Percentiles rank a stretch among this genome's conserved stretches.
Evolutionary conservation across 2,329 filamentous ascomycete species (phyloP).

Genomic region (Neodidymelliopsis sp.): DNA sequence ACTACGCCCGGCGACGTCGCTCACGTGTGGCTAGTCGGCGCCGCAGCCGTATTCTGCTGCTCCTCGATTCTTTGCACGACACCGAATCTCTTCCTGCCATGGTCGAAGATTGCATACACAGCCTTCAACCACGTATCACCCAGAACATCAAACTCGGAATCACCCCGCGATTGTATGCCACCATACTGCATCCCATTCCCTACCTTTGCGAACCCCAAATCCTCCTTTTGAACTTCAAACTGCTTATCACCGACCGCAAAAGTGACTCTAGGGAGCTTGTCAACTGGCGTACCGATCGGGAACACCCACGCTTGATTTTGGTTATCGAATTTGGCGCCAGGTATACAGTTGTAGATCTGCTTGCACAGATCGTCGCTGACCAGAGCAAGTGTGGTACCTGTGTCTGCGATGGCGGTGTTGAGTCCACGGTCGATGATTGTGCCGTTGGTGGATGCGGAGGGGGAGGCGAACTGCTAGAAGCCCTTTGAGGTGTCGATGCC

Average conservation of each 20-base stretch:
- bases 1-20: background rate
- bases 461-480: slow-evolving; percentile 72
- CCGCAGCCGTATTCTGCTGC: slow-evolving; percentile 33
- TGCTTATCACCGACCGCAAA: slow-evolving; percentile 69
- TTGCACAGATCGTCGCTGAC: slow-evolving; percentile 68
- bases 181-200: slow-evolving; percentile 67
- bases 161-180: slow-evolving; percentile 65
- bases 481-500: slow-evolving; percentile 69
- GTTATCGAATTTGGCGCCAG: slow-evolving; percentile 61
- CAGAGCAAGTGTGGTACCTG: slow-evolving; percentile 73
- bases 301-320: slow-evolving; percentile 69
- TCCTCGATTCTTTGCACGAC: slow-evolving; percentile 60
- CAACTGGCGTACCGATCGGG: slow-evolving; percentile 60
- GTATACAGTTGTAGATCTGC: slow-evolving; percentile 69
- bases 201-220: slow-evolving; percentile 65
- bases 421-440: slow-evolving; percentile 57
- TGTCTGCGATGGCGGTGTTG: slow-evolving; percentile 75
- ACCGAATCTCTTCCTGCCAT: slow-evolving; percentile 67
- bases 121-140: slow-evolving; percentile 71
- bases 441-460: slow-evolving; percentile 65
- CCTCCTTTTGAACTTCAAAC: slow-evolving; percentile 69
- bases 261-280: slow-evolving; percentile 66
- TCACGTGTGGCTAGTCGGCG: slow-evolving; percentile 6
- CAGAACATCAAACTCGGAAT: slow-evolving; percentile 64
- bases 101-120: slow-evolving; percentile 71